Conservation (phyloP, 495 filamentous ascomycete species). For the Annulohypoxylon maeteangense region DNA sequence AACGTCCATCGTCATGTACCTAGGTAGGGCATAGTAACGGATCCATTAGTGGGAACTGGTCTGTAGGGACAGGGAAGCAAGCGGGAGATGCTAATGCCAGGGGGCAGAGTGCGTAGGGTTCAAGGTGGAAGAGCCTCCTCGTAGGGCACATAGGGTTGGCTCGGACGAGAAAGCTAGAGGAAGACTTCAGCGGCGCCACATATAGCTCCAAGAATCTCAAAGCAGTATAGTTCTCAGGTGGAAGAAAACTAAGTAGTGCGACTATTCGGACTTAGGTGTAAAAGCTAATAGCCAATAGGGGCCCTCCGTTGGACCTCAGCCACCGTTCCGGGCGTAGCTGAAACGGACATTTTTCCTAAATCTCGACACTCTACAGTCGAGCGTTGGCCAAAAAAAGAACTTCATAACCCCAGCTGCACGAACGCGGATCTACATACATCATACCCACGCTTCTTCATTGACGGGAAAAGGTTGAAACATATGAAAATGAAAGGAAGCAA, state of each 20-base stretch:
- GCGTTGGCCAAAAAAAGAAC: slow-evolving; percentile 28
- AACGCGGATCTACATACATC: slow-evolving; percentile 32
- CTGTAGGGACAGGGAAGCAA: slow-evolving; percentile 15
- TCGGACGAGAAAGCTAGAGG: slow-evolving; percentile 14
- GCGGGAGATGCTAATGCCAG: slow-evolving; percentile 29
- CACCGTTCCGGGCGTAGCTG: slow-evolving; percentile 44
- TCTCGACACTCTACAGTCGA: slow-evolving; percentile 11
- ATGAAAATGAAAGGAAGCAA: slow-evolving; percentile 7
- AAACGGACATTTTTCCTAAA: slow-evolving; percentile 43
- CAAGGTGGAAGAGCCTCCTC: slow-evolving; percentile 35
- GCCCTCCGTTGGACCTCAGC: slow-evolving; percentile 30
- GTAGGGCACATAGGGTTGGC: slow-evolving; percentile 35
- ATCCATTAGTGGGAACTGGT: slow-evolving; percentile 24
- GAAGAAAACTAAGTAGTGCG: slow-evolving; percentile 30
- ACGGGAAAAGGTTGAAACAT: slow-evolving; percentile 19
- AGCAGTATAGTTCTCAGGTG: slow-evolving; percentile 47
- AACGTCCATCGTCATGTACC: slow-evolving; percentile 30
- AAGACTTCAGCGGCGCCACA: slow-evolving; percentile 48
- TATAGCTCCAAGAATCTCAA: slow-evolving; percentile 38
- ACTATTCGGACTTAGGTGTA: slow-evolving; percentile 42
- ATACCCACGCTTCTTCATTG: slow-evolving; percentile 24
- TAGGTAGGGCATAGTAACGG: slow-evolving; percentile 29
- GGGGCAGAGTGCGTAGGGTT: slow-evolving; percentile 35
- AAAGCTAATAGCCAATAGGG: slow-evolving; percentile 35
- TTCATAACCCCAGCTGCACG: slow-evolving; percentile 14